A percentile compares a stretch with the other conserved stretches of the same genome.
These are phyloP conservation scores for Extremus antarcticus DNA, from an alignment of 495 filamentous ascomycete species.

Conservation along the genomic window DNA sequence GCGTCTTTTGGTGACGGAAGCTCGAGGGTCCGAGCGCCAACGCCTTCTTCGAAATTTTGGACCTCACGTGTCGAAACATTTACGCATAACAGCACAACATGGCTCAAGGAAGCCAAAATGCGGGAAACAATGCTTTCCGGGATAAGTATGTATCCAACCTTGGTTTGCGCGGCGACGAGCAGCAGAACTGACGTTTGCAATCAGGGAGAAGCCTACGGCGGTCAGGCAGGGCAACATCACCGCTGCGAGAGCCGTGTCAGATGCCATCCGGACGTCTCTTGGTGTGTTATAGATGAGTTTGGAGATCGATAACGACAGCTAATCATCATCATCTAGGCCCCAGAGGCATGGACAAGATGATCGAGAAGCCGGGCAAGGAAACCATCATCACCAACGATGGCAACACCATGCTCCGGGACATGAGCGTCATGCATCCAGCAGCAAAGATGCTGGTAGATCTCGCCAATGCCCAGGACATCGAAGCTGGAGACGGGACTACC, in stretches of 20 bases:
- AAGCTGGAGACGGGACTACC: constrained; percentile 96
- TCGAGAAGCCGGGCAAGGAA: constrained; percentile 88
- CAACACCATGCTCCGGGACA: constrained; percentile 95
- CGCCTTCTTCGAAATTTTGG: not conserved
- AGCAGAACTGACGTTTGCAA: constrained; percentile 38
- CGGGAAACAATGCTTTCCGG: constrained; percentile 68
- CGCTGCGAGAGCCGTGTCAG: constrained; percentile 90
- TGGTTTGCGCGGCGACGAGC: not conserved
- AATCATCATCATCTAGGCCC: constrained; percentile 36
- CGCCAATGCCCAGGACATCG: constrained; percentile 92
- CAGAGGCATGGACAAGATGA: constrained; percentile 84
- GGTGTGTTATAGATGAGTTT: too few relatives aligned
- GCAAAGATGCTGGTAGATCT: constrained; percentile 98
- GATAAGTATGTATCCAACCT: constrained; percentile 35
- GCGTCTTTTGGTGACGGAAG: too few relatives aligned
- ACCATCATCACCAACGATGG: constrained; percentile 99
- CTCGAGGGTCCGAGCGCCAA: not conserved
- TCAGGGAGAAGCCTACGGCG: constrained; percentile 97
- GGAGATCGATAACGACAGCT: too few relatives aligned
- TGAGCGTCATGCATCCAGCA: constrained; percentile 97
- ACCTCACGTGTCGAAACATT: not conserved
- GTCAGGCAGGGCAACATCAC: constrained; percentile 93
- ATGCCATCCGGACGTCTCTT: constrained; percentile 75
- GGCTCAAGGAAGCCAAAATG: constrained; percentile 37
- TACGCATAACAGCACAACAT: constrained; percentile 12